Conservation (phyloP, 2,329 filamentous ascomycete species). For the Aureobasidium sp. region DNA sequence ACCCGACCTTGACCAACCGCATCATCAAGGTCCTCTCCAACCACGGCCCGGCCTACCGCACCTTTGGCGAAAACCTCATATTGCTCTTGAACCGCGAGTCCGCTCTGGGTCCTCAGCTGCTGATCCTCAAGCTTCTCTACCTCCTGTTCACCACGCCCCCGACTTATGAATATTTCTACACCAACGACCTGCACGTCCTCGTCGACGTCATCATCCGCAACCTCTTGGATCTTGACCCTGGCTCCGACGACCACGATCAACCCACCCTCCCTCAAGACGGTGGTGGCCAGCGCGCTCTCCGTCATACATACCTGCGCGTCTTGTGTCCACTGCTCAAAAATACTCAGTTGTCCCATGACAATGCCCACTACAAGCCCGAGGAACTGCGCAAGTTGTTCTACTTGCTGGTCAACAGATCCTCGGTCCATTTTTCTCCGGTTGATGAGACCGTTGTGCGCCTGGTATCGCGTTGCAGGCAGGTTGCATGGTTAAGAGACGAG, state of each 20-base stretch:
- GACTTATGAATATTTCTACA: constrained; percentile 98
- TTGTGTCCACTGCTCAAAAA: constrained; percentile 84
- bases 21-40: constrained; percentile 86
- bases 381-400: constrained; percentile 72
- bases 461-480: constrained; percentile 58
- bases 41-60: constrained; percentile 75
- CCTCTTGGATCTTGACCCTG: constrained; percentile 87
- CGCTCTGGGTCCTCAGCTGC: constrained; percentile 84
- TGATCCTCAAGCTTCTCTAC: constrained; percentile 95
- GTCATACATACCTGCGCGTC: constrained; percentile 92
- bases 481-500: constrained; percentile 32
- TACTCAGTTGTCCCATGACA: constrained; percentile 75
- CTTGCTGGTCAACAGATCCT: constrained; percentile 48
- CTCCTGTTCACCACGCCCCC: constrained; percentile 85
- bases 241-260: constrained; percentile 44
- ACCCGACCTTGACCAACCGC: constrained; percentile 66
- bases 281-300: constrained; percentile 46
- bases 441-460: constrained; percentile 75
- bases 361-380: constrained; percentile 80
- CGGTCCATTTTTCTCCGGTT: constrained; percentile 67
- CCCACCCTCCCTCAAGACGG: constrained; percentile 21
- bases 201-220: constrained; percentile 96
- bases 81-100: constrained; percentile 87
- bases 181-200: constrained; percentile 88
- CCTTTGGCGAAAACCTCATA: constrained; percentile 97